Percentiles rank a stretch among this genome's conserved stretches.
These are phyloP conservation scores for Microthlaspi erraticum DNA, from an alignment of 345 rosid genomes.

Conservation along the genomic window DNA sequence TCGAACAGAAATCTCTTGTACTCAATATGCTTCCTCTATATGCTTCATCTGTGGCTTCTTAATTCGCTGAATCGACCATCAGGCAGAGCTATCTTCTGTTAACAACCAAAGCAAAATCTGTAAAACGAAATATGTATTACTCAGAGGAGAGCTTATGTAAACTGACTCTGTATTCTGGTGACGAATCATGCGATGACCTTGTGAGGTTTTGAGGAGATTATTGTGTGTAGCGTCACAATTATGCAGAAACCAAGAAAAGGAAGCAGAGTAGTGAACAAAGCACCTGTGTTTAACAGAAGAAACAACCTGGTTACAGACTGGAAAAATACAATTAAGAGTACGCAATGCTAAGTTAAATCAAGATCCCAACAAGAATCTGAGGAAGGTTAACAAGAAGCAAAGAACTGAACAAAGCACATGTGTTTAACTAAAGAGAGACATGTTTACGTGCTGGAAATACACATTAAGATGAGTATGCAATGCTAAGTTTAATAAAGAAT, in stretches of 20 bases:
- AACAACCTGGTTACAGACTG: neutral
- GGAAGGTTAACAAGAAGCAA: no score
- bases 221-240: conserved; percentile 17
- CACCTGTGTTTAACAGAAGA: conserved; percentile 41
- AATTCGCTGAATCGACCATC: conserved; percentile 22
- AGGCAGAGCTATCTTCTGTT: conserved; percentile 6
- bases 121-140: neutral
- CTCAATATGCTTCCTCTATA: conserved; percentile 34
- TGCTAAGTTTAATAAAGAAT: neutral
- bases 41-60: conserved; percentile 21
- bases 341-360: no score
- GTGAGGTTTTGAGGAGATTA: conserved; percentile 16
- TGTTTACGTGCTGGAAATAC: neutral
- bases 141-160: neutral
- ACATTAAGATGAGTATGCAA: neutral
- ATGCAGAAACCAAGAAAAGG: conserved; percentile 42
- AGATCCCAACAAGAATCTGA: no score
- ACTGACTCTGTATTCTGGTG: conserved; percentile 28
- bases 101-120: neutral
- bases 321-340: neutral
- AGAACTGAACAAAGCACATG: conserved; percentile 35
- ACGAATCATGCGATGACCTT: neutral
- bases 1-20: conserved; percentile 44
- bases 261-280: conserved; percentile 32
- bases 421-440: conserved; percentile 35